Evolutionary conservation across 345 rosid genomes (phyloP), one percentile per base, ranked within the genome.

Genomic region (Salix koriyanagi): DNA sequence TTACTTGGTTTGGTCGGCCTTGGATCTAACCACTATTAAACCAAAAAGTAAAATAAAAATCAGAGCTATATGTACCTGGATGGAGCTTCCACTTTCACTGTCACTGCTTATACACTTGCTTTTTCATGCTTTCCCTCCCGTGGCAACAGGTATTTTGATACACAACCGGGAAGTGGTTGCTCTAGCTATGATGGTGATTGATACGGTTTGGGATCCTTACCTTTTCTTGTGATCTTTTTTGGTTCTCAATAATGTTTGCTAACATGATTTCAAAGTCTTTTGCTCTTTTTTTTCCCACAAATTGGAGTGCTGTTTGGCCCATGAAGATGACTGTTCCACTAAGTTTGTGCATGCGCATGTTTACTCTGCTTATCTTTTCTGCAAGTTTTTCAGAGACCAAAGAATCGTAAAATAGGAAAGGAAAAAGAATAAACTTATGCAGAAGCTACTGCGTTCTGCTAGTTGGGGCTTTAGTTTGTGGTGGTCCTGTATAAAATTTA

Each of bases 201-300:
- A 6, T 79, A 73, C 52, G 88, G 89, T 12, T 75, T 77, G 28
- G 88, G 89, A 67, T 72, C 87, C 12, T 44, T 86, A 11, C 65
- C 85, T 65, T 74, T 88, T 10, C 36, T 86, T 67, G 34, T 86
- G 64, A 79, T 88, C 62, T 86, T 83, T 79, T 56, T 83, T 23
- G 72, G 72, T 77, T 56, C 60, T 83, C 60, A 82, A 79, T 67
- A 72, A 81, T 58, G 14, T 81, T 30, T 72, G 76, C 76, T 54
- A 6, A 23, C 23, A 8, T 23, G 62, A n/a, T n/a, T 10, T 9
- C 62, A 10, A 41, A 41, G 62, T 56, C 26, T 23, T 10, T n/a
- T 56, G 1, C 62, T 56, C 62, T n/a, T 4, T n/a, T 5, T 56
- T 6, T 26, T n/a, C 13, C 3, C 11, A 56, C n/a, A 26, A 56